These are phyloP conservation scores for Litsea cubeba DNA, from an alignment of 164 flowering plant species.

Conservation along the genomic window DNA sequence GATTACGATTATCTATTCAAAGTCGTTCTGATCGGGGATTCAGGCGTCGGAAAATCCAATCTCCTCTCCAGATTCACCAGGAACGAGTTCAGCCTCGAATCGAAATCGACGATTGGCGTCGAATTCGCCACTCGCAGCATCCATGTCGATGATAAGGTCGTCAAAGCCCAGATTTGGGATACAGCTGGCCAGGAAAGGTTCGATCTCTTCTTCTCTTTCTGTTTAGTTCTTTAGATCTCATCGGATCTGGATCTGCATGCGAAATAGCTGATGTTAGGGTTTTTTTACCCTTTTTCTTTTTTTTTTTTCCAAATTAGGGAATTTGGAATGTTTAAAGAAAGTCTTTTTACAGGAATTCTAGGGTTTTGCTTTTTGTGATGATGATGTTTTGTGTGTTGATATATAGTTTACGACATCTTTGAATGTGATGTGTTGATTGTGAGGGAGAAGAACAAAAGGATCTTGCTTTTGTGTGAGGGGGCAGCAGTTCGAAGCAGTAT, in stretches of 20 bases:
- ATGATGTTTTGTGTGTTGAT: neutral
- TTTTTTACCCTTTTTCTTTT: no score
- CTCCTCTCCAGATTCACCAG: conserved; percentile 50
- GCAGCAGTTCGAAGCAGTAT: neutral
- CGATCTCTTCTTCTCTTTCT: neutral
- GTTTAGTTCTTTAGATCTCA: neutral
- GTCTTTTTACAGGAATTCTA: neutral
- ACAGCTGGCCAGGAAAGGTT: conserved; percentile 77
- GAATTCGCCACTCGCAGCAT: conserved; percentile 70
- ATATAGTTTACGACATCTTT: no score
- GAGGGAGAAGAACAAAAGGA: neutral
- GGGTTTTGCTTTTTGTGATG: no score
- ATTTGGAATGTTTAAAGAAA: no score
- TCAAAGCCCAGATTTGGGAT: conserved; percentile 82
- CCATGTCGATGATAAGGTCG: conserved; percentile 59
- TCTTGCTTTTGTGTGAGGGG: neutral
- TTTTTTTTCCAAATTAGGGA: neutral
- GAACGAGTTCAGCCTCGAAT: conserved; percentile 64
- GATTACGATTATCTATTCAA: conserved; percentile 74
- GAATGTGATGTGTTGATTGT: neutral
- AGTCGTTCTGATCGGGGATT: conserved; percentile 69
- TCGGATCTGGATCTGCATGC: neutral
- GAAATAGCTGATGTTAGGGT: neutral
- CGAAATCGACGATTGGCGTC: conserved; percentile 69
- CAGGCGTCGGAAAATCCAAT: conserved; percentile 64